Evolutionary conservation across 164 flowering plant genomes (phyloP), one percentile per base, ranked within the genome.

Genomic region (Akebia trifoliata): DNA sequence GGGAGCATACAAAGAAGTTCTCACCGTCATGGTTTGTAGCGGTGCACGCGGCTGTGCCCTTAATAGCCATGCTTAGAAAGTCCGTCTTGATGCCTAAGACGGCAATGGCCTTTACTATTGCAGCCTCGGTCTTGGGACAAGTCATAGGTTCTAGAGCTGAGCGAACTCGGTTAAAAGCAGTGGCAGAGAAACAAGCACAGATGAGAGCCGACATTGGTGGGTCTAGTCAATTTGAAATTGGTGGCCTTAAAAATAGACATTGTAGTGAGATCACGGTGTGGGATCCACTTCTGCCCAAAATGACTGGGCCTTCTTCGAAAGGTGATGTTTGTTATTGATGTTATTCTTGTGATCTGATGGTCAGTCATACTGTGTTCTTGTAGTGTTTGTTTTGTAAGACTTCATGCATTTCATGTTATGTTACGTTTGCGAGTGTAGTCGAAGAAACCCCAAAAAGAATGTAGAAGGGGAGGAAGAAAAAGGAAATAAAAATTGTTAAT

Each of bases 101-200:
- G 29, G 97, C 97, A 6, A 91, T 91, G 96, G 96, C 94, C 1
- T 80, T 91, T 54, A 91, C 97, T 17, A 82, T 90, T 32, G 97
- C 80, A 53, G 97, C 97, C 4, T 90, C 97, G 0, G 57, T 90
- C 35, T 53, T 91, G 50, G 96, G 97, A 39, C 97, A 91, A 74
- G 90, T 84, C 4, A 84, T 90, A 39, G 97, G 97, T 9, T 83
- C 97, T 0, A 83, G 92, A 59, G 97, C 97, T 3, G 97, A 91
- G 68, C 75, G 97, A 26, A 59, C 72, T 56, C 76, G 96, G 31
- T 66, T 91, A 35, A 81, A 84, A 63, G 64, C 78, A 12, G 60
- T 66, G 15, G 74, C 85, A 57, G 75, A 40, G 32, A 55, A 50
- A 40, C n/a, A 56, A 50, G 17, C 60, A 42, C 32, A 56, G 0